phyloP scores from a whole-genome alignment of 2,329 filamentous ascomycete species.

The Colletotrichum brevisporum region DNA sequence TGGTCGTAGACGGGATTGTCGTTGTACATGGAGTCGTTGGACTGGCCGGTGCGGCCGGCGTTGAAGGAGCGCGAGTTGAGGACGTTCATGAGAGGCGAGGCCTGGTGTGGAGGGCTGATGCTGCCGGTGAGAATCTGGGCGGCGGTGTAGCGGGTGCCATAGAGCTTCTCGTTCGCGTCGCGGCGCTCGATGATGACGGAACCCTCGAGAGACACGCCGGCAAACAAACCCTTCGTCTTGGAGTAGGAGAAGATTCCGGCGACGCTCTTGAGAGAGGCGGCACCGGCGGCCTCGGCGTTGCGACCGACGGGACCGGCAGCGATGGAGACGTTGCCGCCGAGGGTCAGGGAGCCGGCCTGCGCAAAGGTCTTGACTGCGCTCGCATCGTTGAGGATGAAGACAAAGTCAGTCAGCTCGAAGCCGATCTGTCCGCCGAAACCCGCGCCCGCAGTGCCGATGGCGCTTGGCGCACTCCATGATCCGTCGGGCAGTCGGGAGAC shows the following conservation, averaged over 20 bases:
- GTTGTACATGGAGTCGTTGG: constrained; percentile 86
- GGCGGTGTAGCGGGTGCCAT: constrained; percentile 86
- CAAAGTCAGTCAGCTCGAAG: constrained; percentile 92
- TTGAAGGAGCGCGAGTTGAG: constrained; percentile 89
- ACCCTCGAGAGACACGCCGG: constrained; percentile 94
- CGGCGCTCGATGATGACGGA: constrained; percentile 93
- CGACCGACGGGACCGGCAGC: constrained; percentile 94
- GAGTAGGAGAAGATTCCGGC: constrained; percentile 97
- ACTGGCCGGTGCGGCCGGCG: constrained; percentile 62
- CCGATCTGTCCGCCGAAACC: constrained; percentile 90
- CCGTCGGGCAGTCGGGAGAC: constrained; percentile 84
- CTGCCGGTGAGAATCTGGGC: constrained; percentile 84
- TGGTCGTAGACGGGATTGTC: constrained; percentile 92
- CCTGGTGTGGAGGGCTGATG: constrained; percentile 83
- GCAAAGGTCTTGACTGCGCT: constrained; percentile 93
- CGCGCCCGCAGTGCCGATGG: constrained; percentile 84
- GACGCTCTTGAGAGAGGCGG: constrained; percentile 89
- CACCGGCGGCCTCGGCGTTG: constrained; percentile 96
- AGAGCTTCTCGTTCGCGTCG: constrained; percentile 97
- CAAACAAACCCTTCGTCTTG: constrained; percentile 97
- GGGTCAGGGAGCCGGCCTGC: constrained; percentile 89
- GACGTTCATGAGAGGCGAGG: constrained; percentile 86
- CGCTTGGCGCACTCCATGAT: constrained; percentile 84
- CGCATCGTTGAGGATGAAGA: constrained; percentile 97
- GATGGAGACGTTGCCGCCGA: constrained; percentile 96